These are phyloP conservation scores for Apiospora sp. DNA, from an alignment of 2,329 filamentous ascomycete species.

Conservation along the genomic window DNA sequence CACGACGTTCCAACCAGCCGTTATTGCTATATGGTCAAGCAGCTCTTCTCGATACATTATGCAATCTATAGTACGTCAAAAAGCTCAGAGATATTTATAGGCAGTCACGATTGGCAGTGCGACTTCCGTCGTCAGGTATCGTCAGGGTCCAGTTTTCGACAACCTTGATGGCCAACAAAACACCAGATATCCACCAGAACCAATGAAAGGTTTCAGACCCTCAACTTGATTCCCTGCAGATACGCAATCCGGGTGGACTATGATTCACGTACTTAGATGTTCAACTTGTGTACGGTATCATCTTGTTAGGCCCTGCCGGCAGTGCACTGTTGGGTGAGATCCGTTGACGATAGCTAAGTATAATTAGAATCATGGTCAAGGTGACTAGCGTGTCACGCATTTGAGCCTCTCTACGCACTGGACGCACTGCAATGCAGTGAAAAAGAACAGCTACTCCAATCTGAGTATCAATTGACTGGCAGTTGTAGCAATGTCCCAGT, in stretches of 20 bases:
- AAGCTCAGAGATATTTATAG: not conserved
- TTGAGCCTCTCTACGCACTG: no score
- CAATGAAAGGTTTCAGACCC: not conserved
- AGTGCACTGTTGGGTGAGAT: not conserved
- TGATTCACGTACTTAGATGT: no score
- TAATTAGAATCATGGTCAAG: no score
- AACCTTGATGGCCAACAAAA: constrained; percentile 15
- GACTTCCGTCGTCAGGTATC: not conserved
- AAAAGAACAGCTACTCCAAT: not conserved
- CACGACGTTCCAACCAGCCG: not conserved
- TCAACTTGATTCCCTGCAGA: not conserved
- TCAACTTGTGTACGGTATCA: not conserved
- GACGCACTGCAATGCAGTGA: no score
- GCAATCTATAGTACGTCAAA: not conserved
- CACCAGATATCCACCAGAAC: not conserved
- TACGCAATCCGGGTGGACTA: not conserved
- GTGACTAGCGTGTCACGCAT: no score
- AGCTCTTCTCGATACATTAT: no score
- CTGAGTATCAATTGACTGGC: not conserved
- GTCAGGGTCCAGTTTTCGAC: not conserved
- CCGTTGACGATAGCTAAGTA: not conserved
- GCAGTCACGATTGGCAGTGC: not conserved
- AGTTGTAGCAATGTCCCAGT: not conserved
- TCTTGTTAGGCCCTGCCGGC: not conserved
- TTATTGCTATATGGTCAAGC: no score